These are phyloP conservation scores for Taphrina sp. DNA, from an alignment of 1,139 yeast species.

Conservation along the genomic window DNA sequence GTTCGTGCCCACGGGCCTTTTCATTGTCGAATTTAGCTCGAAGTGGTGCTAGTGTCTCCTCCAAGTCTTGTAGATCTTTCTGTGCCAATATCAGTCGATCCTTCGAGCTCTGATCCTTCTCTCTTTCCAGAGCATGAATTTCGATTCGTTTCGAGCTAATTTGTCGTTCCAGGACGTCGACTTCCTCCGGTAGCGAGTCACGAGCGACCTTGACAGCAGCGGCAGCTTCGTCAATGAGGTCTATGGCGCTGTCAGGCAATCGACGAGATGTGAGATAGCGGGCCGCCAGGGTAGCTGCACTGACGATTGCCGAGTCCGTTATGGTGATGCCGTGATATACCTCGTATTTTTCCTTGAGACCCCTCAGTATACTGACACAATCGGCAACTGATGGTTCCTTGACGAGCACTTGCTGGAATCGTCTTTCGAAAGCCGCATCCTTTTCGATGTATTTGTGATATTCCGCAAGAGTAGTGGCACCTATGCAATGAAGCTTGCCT, in stretches of 20 bases:
- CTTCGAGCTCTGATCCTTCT: constrained; percentile 55
- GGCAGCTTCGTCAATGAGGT: constrained; percentile 92
- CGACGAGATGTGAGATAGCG: constrained; percentile 93
- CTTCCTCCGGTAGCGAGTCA: constrained; percentile 95
- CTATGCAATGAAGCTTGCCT: constrained; percentile 93
- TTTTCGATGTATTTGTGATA: constrained; percentile 89
- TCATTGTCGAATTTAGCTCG: constrained; percentile 84
- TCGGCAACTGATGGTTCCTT: constrained; percentile 90
- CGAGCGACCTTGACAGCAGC: constrained; percentile 98
- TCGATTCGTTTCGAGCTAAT: constrained; percentile 89
- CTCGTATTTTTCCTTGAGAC: constrained; percentile 92
- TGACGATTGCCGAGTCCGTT: constrained; percentile 87
- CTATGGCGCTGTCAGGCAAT: constrained; percentile 97
- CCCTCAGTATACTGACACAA: constrained; percentile 93
- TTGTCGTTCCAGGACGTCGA: constrained; percentile 89
- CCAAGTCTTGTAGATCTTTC: constrained; percentile 75
- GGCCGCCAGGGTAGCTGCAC: constrained; percentile 94
- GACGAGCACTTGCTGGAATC: constrained; percentile 95
- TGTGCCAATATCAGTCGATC: constrained; percentile 80
- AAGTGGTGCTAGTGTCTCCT: constrained; percentile 80
- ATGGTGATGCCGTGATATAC: constrained; percentile 98
- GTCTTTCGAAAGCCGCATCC: constrained; percentile 98
- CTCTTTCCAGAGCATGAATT: constrained; percentile 95
- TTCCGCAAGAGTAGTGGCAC: constrained; percentile 95
- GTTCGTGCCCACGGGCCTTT: constrained; percentile 85